phyloP scores from a whole-genome alignment of 2,329 filamentous ascomycete genomes.

The Stachybotrys chartarum region DNA sequence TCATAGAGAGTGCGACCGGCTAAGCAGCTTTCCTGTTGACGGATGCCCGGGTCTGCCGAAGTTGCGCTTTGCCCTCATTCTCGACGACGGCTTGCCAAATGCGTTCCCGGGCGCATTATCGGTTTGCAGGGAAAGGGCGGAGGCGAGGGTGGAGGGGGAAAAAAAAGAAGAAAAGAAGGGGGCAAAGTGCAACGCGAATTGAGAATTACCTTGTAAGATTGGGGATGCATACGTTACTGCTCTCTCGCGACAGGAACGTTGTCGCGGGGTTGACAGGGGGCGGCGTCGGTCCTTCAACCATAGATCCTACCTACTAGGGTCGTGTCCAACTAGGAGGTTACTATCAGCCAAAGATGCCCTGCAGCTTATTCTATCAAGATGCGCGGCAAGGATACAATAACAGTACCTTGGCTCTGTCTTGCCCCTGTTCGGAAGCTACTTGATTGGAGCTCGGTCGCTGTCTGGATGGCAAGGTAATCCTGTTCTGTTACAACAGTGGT shows the following conservation, averaged over 20 bases:
- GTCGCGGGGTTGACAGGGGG: constrained; percentile 5
- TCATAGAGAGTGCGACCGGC: not conserved
- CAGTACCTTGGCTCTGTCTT: not conserved
- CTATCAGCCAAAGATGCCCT: not conserved
- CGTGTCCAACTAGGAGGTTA: not conserved
- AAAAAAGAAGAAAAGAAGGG: not conserved
- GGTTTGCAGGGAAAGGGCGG: not conserved
- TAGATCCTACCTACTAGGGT: constrained; percentile 2
- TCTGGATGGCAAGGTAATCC: not conserved
- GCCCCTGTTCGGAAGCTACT: not conserved
- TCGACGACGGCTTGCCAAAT: not conserved
- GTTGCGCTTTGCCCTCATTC: not conserved
- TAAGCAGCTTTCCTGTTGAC: not conserved
- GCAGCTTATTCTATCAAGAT: not conserved
- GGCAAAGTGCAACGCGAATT: not conserved
- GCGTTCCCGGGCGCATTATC: not conserved
- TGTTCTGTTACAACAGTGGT: not conserved
- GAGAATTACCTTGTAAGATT: constrained; percentile 21
- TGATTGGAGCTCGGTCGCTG: not conserved
- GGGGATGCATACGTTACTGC: constrained; percentile 21
- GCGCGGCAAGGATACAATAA: not conserved
- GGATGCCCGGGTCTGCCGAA: not conserved
- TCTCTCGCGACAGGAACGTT: constrained; percentile 7
- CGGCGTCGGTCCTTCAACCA: constrained; percentile 6
- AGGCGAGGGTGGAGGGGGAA: not conserved